Conservation (phyloP, 495 filamentous ascomycete genomes). For the Hypoxylon trugodes region DNA sequence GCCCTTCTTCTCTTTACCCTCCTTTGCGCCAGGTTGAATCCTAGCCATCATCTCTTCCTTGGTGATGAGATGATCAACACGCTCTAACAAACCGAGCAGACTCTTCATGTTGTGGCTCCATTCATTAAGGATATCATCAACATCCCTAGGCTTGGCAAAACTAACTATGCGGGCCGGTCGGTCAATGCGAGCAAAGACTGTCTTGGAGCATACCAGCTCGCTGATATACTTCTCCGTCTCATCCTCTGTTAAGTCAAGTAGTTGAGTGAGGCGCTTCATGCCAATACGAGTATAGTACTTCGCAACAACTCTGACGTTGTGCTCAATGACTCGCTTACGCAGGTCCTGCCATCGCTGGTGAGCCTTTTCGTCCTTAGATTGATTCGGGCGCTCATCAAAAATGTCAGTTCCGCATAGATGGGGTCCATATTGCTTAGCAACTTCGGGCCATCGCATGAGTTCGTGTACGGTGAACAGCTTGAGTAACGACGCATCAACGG, state of each 20-base stretch:
- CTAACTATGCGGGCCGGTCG: constrained; percentile 89
- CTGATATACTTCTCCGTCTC: constrained; percentile 98
- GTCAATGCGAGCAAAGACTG: constrained; percentile 97
- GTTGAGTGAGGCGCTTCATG: constrained; percentile 84
- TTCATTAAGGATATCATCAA: constrained; percentile 97
- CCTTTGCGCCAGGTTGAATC: constrained; percentile 72
- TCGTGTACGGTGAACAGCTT: constrained; percentile 95
- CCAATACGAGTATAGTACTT: constrained; percentile 98
- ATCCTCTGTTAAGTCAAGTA: constrained; percentile 89
- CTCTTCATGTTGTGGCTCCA: constrained; percentile 99
- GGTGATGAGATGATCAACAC: constrained; percentile 97
- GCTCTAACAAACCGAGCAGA: constrained; percentile 86
- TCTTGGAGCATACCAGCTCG: constrained; percentile 94
- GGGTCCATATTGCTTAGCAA: constrained; percentile 83
- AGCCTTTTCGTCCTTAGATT: constrained; percentile 76
- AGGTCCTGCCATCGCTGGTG: constrained; percentile 88
- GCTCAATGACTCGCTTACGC: constrained; percentile 97
- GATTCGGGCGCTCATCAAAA: constrained; percentile 71
- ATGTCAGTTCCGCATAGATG: constrained; percentile 92
- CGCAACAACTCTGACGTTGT: constrained; percentile 96
- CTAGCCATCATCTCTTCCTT: constrained; percentile 99
- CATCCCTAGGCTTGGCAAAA: constrained; percentile 91
- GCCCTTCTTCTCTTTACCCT: constrained; percentile 45
- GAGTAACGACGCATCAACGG: constrained; percentile 79
- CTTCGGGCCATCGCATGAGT: constrained; percentile 97